Percentiles rank a stretch among this genome's conserved stretches.
Conservation (phyloP, 129 eudicot genomes). For the Flaveria linearis region DNA sequence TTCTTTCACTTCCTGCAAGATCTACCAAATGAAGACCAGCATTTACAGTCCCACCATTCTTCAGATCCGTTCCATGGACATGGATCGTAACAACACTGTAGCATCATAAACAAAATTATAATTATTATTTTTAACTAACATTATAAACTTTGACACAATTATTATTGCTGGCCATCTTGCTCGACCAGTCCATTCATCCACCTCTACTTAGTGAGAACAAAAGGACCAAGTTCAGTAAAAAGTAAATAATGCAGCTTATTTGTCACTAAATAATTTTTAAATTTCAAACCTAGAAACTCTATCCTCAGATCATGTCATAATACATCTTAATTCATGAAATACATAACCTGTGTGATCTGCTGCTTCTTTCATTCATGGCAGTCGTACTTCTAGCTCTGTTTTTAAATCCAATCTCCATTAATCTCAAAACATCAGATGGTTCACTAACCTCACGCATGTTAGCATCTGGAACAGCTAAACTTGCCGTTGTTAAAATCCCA, state of each 20-base stretch:
- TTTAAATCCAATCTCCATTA: conserved; percentile 73
- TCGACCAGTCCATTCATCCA: neutral
- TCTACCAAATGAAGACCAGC: conserved; percentile 97
- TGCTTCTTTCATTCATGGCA: conserved; percentile 81
- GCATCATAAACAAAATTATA: neutral
- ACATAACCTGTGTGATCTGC: conserved; percentile 91
- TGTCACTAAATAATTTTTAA: neutral
- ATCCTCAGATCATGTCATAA: neutral
- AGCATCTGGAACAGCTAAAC: conserved; percentile 91
- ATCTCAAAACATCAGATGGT: conserved; percentile 62
- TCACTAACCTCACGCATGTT: conserved; percentile 57
- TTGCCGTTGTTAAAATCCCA: conserved; percentile 64
- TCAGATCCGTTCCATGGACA: conserved; percentile 69
- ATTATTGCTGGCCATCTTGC: neutral
- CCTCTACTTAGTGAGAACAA: neutral
- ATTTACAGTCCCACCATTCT: conserved; percentile 56
- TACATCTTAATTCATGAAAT: neutral
- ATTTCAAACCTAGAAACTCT: neutral
- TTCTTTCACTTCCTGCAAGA: conserved; percentile 97
- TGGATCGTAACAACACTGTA: conserved; percentile 77
- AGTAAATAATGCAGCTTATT: neutral
- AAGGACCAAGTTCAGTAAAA: neutral
- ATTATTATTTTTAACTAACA: neutral
- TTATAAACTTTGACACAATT: neutral
- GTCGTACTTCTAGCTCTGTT: conserved; percentile 72